Conservation (phyloP, 768 basidiomycete species). For the Dendrothele bispora region DNA sequence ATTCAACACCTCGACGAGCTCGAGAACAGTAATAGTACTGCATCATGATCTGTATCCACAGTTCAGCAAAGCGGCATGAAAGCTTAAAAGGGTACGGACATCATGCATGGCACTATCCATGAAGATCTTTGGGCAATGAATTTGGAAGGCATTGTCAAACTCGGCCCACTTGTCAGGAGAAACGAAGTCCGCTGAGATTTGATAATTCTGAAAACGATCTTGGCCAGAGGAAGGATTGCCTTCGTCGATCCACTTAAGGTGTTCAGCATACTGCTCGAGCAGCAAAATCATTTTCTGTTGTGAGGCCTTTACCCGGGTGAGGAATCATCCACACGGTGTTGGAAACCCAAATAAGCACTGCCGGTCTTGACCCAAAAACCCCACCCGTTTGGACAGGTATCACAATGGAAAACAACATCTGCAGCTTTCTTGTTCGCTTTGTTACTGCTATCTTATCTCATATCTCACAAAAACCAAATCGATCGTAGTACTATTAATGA, state of each 20-base stretch:
- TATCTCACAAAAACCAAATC: too few species aligned
- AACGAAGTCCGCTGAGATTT: slow-evolving; percentile 67
- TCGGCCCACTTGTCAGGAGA: slow-evolving; percentile 72
- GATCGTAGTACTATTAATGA: too few species aligned
- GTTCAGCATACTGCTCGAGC: slow-evolving; percentile 59
- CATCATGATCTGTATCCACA: slow-evolving; percentile 65
- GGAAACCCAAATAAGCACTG: too few species aligned
- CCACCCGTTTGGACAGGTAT: too few species aligned
- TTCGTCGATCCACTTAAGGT: slow-evolving; percentile 50
- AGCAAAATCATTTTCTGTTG: slow-evolving; percentile 58
- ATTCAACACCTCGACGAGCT: slow-evolving; percentile 76
- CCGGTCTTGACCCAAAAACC: too few species aligned
- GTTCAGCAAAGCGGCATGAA: slow-evolving; percentile 13
- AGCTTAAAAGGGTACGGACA: slow-evolving; percentile 37
- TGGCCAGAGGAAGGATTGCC: too few species aligned
- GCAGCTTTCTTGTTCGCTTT: too few species aligned
- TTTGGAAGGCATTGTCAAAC: slow-evolving; percentile 90
- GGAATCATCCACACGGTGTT: too few species aligned
- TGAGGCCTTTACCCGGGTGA: too few species aligned
- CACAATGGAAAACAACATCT: too few species aligned
- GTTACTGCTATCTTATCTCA: too few species aligned
- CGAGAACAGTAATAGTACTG: slow-evolving; percentile 87
- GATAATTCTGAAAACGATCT: slow-evolving; percentile 51
- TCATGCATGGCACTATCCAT: slow-evolving; percentile 78
- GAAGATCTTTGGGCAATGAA: slow-evolving; percentile 82